These are phyloP conservation scores for Rhodotorula sp. DNA, from an alignment of 1,284 basidiomycete genomes.

Conservation along the genomic window DNA sequence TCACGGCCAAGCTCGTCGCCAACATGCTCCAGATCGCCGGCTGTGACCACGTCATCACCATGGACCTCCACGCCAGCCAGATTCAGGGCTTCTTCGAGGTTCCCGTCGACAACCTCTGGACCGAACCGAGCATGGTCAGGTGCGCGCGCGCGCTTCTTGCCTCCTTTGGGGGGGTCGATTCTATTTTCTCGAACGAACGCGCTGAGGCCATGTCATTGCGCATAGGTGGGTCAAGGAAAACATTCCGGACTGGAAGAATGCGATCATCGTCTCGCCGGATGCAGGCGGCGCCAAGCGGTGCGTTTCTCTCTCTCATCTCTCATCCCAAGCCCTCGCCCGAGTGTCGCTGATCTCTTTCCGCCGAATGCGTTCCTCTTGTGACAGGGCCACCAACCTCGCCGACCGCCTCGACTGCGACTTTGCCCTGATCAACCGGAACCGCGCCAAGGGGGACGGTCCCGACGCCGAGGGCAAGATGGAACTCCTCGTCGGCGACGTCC, in stretches of 20 bases:
- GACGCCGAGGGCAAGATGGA: constrained; percentile 64
- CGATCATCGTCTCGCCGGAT: constrained; percentile 94
- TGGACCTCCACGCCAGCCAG: constrained; percentile 97
- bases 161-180: background rate
- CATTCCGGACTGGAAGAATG: constrained; percentile 81
- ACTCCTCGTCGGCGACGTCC: constrained; percentile 93
- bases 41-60: constrained; percentile 97
- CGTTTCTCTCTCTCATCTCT: constrained; percentile 43
- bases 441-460: constrained; percentile 57
- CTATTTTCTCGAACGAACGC: background rate
- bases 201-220: constrained; percentile 26
- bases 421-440: constrained; percentile 90
- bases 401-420: constrained; percentile 96
- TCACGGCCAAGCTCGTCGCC: constrained; percentile 96
- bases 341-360: too few relatives aligned
- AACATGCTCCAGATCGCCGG: constrained; percentile 97
- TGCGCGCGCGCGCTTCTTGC: constrained; percentile 4
- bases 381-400: constrained; percentile 90
- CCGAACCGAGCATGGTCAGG: constrained; percentile 46
- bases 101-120: constrained; percentile 91
- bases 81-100: constrained; percentile 99
- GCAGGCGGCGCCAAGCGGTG: constrained; percentile 97
- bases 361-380: too few relatives aligned
- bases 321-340: too few relatives aligned
- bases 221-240: constrained; percentile 69